A percentile compares a stretch with the other conserved stretches of the same genome.
These are phyloP conservation scores for Sarocladium kiliense DNA, from an alignment of 2,329 filamentous ascomycete species.

Conservation along the genomic window DNA sequence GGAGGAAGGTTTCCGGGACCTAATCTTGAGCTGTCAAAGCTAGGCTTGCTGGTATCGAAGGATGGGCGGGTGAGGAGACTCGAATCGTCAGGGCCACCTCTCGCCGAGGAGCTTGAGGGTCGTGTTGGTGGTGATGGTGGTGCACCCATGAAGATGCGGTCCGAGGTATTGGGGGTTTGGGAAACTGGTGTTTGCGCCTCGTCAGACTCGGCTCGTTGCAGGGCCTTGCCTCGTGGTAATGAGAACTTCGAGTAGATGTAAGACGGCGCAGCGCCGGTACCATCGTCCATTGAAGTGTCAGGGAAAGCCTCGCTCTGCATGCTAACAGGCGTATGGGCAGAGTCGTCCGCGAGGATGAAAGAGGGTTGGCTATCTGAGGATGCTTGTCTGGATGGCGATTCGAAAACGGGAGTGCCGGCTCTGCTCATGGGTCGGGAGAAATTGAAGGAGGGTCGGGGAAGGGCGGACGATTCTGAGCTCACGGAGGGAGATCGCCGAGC, in stretches of 20 bases:
- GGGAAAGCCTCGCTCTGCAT: slow-evolving; percentile 66
- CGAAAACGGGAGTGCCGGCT: slow-evolving; percentile 52
- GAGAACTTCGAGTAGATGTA: slow-evolving; percentile 85
- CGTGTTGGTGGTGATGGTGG: slow-evolving; percentile 59
- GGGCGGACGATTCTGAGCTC: slow-evolving; percentile 71
- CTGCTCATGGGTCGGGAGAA: slow-evolving; percentile 88
- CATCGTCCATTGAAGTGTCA: slow-evolving; percentile 43
- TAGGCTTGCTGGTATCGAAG: slow-evolving; percentile 44
- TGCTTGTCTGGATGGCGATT: slow-evolving; percentile 56
- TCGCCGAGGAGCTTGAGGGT: slow-evolving; percentile 50
- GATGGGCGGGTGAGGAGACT: slow-evolving; percentile 38
- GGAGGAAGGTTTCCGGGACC: slow-evolving; percentile 36
- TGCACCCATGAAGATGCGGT: slow-evolving; percentile 27
- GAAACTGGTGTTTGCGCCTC: slow-evolving; percentile 40
- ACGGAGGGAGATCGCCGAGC: slow-evolving; percentile 78
- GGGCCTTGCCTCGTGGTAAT: slow-evolving; percentile 73
- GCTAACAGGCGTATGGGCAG: slow-evolving; percentile 64
- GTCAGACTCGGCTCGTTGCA: slow-evolving; percentile 66
- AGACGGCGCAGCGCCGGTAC: slow-evolving; percentile 53
- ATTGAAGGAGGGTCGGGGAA: slow-evolving; percentile 78
- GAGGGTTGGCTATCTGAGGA: slow-evolving; percentile 65
- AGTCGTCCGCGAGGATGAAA: slow-evolving; percentile 58
- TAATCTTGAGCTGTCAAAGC: slow-evolving; percentile 36
- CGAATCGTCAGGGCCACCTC: slow-evolving; percentile 31
- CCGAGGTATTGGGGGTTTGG: background rate